Base-by-base conservation (phyloP, 73 alveolate genomes). In the Paramecium sonneborni region DNA sequence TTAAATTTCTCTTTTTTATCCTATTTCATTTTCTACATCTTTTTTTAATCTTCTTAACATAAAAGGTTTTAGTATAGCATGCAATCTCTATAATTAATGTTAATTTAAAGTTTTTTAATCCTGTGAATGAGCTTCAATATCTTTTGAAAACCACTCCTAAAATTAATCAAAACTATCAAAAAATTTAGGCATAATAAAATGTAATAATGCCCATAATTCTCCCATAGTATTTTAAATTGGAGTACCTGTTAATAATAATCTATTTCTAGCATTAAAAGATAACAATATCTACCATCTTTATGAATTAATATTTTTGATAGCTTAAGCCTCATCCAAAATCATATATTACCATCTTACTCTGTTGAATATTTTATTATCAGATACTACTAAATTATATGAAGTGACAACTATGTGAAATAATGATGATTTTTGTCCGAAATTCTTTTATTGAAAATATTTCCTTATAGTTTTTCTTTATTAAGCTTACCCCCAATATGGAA, bases 91-190 rank as follows among this genome's bases (percentile, higher is more conserved):
- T 70, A 98, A 92, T 92, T 98, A 97, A 58, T 97, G 98, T 93
- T 98, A 95, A 86, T 97, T 97, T 58, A 97, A 72, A 92, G 96
- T 99, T 1, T 98, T 98, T 79, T 96, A 94, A 90, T 97, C 98
- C 26, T 95, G 85, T 6, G 98, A 96, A 52, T 96, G 97, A 21
- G 99, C 98, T 94, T 98, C 99, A 41, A 98, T 98, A 76, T 98
- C 99, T 93, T 98, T 98, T 43, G 99, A 96, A 95, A 98, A 98
- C 99, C 99, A 98, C 87, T 98, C 99, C 76, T 98, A 96, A 88
- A 98, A 98, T 85, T 97, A 97, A 26, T 97, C 99, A 94, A 97
- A 99, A 43, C 98, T 92, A 86, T 97, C 99, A 58, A 98, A 98
- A 58, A 97, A 88, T 52, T 97, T 96, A 0, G 99, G 99, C 99